phyloP scores from a whole-genome alignment of 768 basidiomycete species.

The Hericium rajendrae region DNA sequence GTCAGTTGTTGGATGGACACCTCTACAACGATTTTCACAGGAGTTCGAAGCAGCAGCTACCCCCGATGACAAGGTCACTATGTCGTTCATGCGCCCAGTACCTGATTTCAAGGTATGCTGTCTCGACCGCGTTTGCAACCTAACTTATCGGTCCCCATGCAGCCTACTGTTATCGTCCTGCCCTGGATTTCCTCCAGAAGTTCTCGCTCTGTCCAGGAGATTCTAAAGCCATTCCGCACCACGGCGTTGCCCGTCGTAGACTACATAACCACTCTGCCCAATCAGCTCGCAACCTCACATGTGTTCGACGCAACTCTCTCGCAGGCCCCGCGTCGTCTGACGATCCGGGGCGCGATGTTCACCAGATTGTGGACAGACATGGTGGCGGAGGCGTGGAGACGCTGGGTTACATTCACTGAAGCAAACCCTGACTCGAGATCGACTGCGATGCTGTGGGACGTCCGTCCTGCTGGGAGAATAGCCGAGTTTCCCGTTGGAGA shows the following conservation, averaged over 20 bases:
- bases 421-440: background rate
- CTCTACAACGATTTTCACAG: background rate
- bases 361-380: slow-evolving; percentile 10
- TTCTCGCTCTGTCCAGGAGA: background rate
- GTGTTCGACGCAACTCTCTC: slow-evolving; percentile 10
- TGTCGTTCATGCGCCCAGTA: background rate
- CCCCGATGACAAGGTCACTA: background rate
- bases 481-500: slow-evolving; percentile 1
- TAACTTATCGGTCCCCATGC: background rate
- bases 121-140: background rate
- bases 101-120: background rate
- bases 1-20: background rate
- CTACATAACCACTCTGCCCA: slow-evolving; percentile 2
- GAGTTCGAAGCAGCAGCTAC: background rate
- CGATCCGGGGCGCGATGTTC: slow-evolving; percentile 13
- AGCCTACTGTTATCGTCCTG: background rate
- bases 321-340: slow-evolving; percentile 8
- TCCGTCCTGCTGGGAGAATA: background rate
- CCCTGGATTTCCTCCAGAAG: background rate
- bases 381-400: background rate
- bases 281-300: slow-evolving; percentile 8
- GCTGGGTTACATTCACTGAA: background rate
- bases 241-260: slow-evolving; percentile 7
- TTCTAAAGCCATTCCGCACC: slow-evolving; percentile 13
- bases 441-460: background rate